Evolutionary conservation across 2,329 filamentous ascomycete genomes (phyloP).

Genomic region (Paecilomyces niveus): DNA sequence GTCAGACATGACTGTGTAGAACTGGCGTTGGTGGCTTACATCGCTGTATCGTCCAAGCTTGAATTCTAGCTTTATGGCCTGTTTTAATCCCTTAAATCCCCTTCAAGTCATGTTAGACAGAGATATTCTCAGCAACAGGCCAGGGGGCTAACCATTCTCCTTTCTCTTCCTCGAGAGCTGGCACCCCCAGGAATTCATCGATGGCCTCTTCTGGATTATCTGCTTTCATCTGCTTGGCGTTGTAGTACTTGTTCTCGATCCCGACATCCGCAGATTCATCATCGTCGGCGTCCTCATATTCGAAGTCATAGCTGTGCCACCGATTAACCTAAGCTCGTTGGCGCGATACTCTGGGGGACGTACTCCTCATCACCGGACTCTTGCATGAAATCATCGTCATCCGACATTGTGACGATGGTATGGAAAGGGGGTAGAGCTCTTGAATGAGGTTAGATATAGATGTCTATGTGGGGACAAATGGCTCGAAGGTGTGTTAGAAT

Average conservation of each 20-base stretch:
- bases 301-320: slow-evolving; percentile 72
- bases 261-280: slow-evolving; percentile 83
- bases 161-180: slow-evolving; percentile 77
- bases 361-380: slow-evolving; percentile 84
- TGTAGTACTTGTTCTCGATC: slow-evolving; percentile 99
- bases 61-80: slow-evolving; percentile 96
- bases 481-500: not conserved
- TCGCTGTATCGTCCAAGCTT: slow-evolving; percentile 81
- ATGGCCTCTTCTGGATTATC: slow-evolving; percentile 84
- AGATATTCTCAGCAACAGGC: not conserved
- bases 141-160: slow-evolving; percentile 65
- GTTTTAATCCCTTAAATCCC: slow-evolving; percentile 96
- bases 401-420: slow-evolving; percentile 53
- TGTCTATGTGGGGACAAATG: not conserved
- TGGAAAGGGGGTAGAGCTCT: not conserved
- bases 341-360: slow-evolving; percentile 16
- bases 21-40: slow-evolving; percentile 39
- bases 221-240: slow-evolving; percentile 91
- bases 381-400: slow-evolving; percentile 89
- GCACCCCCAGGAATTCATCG: slow-evolving; percentile 84
- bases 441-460: not conserved
- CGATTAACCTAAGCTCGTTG: slow-evolving; percentile 16
- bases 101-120: slow-evolving; percentile 23
- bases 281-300: slow-evolving; percentile 91
- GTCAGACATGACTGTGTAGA: slow-evolving; percentile 8